A percentile compares a stretch with the other conserved stretches of the same genome.
Evolutionary conservation across 1,139 yeast genomes (phyloP).

Genomic region (Blastobotrys persicus): DNA sequence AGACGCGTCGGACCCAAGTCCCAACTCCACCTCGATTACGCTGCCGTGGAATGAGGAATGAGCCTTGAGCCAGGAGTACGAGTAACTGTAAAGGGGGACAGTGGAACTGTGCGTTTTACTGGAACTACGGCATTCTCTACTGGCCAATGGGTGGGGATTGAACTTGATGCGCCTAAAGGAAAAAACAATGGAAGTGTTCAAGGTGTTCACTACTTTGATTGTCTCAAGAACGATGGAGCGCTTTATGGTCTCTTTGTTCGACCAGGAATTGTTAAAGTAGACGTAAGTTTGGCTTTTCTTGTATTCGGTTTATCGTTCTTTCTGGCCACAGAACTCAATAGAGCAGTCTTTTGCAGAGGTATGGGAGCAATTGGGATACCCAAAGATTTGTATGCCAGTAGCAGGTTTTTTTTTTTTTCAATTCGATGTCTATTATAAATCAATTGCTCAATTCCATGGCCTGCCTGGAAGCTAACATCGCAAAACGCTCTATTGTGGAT

Average conservation of each 20-base stretch:
- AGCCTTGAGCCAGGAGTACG: slow-evolving; percentile 23
- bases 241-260: slow-evolving; percentile 50
- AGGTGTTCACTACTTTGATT: slow-evolving; percentile 60
- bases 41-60: slow-evolving; percentile 8
- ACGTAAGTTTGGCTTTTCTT: neutral
- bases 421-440: too few relatives aligned
- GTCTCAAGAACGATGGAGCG: slow-evolving; percentile 31
- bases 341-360: neutral
- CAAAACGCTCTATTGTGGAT: too few relatives aligned
- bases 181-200: slow-evolving; percentile 77
- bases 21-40: neutral
- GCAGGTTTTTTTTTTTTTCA: too few relatives aligned
- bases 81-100: slow-evolving; percentile 27
- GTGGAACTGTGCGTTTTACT: slow-evolving; percentile 36
- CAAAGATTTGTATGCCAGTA: too few relatives aligned
- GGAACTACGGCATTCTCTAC: slow-evolving; percentile 52
- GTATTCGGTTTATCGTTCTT: neutral
- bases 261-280: slow-evolving; percentile 24
- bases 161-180: slow-evolving; percentile 60
- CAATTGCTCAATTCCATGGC: too few relatives aligned
- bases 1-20: slow-evolving; percentile 2
- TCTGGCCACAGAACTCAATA: neutral
- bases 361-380: too few relatives aligned
- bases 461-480: too few relatives aligned
- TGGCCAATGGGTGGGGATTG: slow-evolving; percentile 77